phyloP scores from a whole-genome alignment of 1,284 basidiomycete genomes.

The Trichosporon ovoides region DNA sequence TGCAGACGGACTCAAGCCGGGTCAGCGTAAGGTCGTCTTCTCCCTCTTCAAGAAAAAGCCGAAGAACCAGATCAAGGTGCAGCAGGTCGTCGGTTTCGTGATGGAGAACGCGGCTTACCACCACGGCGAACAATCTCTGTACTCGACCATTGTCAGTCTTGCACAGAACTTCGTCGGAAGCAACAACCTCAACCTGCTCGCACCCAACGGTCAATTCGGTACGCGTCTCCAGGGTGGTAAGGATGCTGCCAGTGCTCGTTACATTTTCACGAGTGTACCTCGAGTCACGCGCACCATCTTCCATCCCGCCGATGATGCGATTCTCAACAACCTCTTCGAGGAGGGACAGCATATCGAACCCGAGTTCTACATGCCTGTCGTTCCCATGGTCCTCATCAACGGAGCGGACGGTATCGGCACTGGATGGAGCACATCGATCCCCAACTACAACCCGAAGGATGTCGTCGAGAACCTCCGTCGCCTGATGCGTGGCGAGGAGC shows the following conservation, averaged over 20 bases:
- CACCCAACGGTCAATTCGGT: constrained; percentile 94
- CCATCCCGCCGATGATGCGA: constrained; percentile 75
- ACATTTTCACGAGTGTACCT: constrained; percentile 85
- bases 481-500: constrained; percentile 79
- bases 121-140: constrained; percentile 86
- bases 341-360: constrained; percentile 88
- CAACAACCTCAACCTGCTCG: constrained; percentile 89
- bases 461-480: constrained; percentile 83
- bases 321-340: constrained; percentile 79
- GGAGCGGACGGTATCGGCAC: constrained; percentile 98
- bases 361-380: constrained; percentile 85
- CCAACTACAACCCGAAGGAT: constrained; percentile 88
- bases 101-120: constrained; percentile 93
- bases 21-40: constrained; percentile 95
- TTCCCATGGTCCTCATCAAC: constrained; percentile 88
- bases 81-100: constrained; percentile 94
- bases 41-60: constrained; percentile 92
- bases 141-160: constrained; percentile 83
- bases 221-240: constrained; percentile 83
- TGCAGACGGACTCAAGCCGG: constrained; percentile 95
- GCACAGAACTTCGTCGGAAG: constrained; percentile 93
- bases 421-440: constrained; percentile 92
- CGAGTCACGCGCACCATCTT: constrained; percentile 74
- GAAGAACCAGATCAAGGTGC: constrained; percentile 91
- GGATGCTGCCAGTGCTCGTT: constrained; percentile 93